These are phyloP conservation scores for Kalmanozyma brasiliensis DNA, from an alignment of 1,284 basidiomycete genomes.

Conservation along the genomic window DNA sequence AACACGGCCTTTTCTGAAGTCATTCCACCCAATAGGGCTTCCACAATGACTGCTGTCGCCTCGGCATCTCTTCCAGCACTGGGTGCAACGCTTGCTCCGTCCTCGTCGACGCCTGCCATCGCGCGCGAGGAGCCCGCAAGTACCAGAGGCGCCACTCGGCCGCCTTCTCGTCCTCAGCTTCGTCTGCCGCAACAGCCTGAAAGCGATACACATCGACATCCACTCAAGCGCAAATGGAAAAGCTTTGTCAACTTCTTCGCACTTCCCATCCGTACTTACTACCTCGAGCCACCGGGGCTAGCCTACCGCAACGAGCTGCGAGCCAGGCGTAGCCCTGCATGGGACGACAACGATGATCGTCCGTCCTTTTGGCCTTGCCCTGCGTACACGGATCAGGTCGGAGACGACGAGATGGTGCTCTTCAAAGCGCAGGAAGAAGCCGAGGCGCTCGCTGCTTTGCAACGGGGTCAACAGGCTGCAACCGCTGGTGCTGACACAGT, in stretches of 20 bases:
- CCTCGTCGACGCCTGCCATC: no score
- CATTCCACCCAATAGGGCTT: neutral
- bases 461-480: slow-evolving; percentile 7
- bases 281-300: slow-evolving; percentile 30
- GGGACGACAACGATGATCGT: slow-evolving; percentile 16
- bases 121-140: neutral
- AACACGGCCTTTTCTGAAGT: no score
- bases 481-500: neutral
- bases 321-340: slow-evolving; percentile 4
- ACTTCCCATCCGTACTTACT: slow-evolving; percentile 48
- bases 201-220: slow-evolving; percentile 9
- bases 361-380: slow-evolving; percentile 28
- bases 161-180: slow-evolving; percentile 13
- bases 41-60: slow-evolving; percentile 23
- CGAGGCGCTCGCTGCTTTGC: slow-evolving; percentile 15
- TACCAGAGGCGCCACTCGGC: neutral
- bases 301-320: slow-evolving; percentile 27
- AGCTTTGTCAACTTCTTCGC: slow-evolving; percentile 50
- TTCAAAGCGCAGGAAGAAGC: slow-evolving; percentile 46
- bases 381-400: slow-evolving; percentile 36
- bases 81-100: neutral
- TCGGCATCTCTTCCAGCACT: slow-evolving; percentile 7
- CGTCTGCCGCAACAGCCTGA: slow-evolving; percentile 6
- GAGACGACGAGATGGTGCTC: slow-evolving; percentile 51
- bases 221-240: slow-evolving; percentile 45